These are phyloP conservation scores for Terfezia claveryi DNA, from an alignment of 495 filamentous ascomycete genomes.

Conservation along the genomic window DNA sequence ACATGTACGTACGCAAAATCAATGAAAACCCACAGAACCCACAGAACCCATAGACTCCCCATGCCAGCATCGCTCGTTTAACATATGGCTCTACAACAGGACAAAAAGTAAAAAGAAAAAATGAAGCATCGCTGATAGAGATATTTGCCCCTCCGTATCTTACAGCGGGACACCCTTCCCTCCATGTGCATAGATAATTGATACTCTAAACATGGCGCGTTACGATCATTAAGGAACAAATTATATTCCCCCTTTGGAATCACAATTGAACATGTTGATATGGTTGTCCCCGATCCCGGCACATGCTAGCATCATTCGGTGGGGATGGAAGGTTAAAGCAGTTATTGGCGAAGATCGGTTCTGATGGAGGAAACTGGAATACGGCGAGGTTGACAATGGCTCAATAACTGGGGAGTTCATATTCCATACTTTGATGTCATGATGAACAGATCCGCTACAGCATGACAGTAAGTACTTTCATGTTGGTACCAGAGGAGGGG, in stretches of 20 bases:
- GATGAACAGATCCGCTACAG: conserved; percentile 58
- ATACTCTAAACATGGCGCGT: too few species aligned
- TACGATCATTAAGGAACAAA: neutral
- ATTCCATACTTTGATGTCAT: conserved; percentile 81
- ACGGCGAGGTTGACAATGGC: conserved; percentile 57
- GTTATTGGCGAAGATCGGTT: conserved; percentile 58
- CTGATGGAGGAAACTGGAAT: conserved; percentile 65
- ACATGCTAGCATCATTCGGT: conserved; percentile 75
- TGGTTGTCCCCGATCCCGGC: conserved; percentile 50
- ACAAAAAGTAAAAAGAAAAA: too few species aligned
- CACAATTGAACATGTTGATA: conserved; percentile 49
- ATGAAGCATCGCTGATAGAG: too few species aligned
- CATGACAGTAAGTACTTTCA: neutral
- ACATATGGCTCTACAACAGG: too few species aligned
- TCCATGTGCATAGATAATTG: too few species aligned
- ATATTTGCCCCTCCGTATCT: too few species aligned
- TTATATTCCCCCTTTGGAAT: conserved; percentile 20
- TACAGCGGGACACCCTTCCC: too few species aligned
- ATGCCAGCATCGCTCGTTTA: too few species aligned
- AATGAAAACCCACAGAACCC: too few species aligned
- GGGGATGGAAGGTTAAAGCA: conserved; percentile 85
- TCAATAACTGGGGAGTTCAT: conserved; percentile 23
- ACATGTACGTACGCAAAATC: too few species aligned
- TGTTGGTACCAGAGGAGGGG: neutral
- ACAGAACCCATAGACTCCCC: too few species aligned